Percentiles rank a stretch among this genome's conserved stretches.
Conservation (phyloP, 768 basidiomycete genomes). For the Tubosaeta sp. region DNA sequence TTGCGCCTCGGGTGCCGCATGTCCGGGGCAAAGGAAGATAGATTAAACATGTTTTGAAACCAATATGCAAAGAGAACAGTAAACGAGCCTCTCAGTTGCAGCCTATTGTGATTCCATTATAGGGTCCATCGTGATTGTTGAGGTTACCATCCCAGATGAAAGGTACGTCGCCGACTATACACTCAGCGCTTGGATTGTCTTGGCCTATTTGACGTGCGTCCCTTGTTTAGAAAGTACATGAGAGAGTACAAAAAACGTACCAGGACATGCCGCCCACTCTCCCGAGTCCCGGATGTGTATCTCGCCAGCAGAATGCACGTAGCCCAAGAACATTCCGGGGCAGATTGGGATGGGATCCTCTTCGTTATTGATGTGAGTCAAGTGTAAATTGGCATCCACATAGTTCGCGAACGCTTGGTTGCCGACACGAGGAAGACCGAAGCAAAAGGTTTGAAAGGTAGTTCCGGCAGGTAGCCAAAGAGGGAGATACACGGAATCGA, state of each 20-base stretch:
- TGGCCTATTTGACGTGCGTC: conserved; percentile 32
- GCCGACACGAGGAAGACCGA: conserved; percentile 23
- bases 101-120: conserved; percentile 27
- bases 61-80: neutral
- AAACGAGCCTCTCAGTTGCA: conserved; percentile 8
- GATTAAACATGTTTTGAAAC: neutral
- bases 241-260: conserved; percentile 18
- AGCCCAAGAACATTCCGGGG: conserved; percentile 36
- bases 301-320: conserved; percentile 38
- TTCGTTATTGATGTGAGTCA: conserved; percentile 56
- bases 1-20: too few species aligned
- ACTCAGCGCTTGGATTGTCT: conserved; percentile 48
- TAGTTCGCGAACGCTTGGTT: too few species aligned
- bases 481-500: conserved; percentile 38
- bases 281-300: conserved; percentile 42
- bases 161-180: conserved; percentile 21
- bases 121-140: conserved; percentile 44
- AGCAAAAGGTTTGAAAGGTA: conserved; percentile 29
- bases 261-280: conserved; percentile 53
- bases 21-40: too few species aligned
- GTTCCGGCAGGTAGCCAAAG: conserved; percentile 34
- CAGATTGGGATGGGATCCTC: conserved; percentile 37
- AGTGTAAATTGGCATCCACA: conserved; percentile 42
- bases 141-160: conserved; percentile 41
- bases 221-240: neutral